Conservation (phyloP, 441 rosid species). For the Viola pubescens region DNA sequence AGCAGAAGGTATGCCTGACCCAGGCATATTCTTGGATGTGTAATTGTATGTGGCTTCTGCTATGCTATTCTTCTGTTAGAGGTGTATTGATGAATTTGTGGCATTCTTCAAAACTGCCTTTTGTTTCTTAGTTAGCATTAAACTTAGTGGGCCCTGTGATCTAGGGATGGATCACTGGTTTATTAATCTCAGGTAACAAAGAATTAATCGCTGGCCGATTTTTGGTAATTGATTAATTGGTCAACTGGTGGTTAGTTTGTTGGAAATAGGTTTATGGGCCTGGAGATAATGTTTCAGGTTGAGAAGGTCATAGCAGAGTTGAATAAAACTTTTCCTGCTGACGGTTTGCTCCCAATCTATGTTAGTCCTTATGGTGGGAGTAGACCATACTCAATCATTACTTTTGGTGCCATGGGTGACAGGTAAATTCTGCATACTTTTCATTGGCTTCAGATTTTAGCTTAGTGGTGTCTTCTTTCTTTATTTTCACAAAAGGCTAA, state of each 20-base stretch:
- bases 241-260: not conserved
- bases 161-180: too few relatives aligned
- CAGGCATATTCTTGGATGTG: slow-evolving; percentile 1
- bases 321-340: slow-evolving; percentile 71
- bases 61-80: not conserved
- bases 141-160: too few relatives aligned
- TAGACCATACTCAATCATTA: slow-evolving; percentile 57
- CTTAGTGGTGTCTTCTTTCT: not conserved
- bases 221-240: too few relatives aligned
- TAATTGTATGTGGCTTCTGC: not conserved
- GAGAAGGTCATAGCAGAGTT: slow-evolving; percentile 62
- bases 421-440: slow-evolving; percentile 33
- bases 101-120: not conserved
- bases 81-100: not conserved
- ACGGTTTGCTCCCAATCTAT: slow-evolving; percentile 92
- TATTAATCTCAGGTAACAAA: too few relatives aligned
- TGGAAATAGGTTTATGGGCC: not conserved
- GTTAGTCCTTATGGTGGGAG: slow-evolving; percentile 56
- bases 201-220: too few relatives aligned
- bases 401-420: slow-evolving; percentile 99
- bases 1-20: slow-evolving; percentile 54
- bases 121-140: too few relatives aligned
- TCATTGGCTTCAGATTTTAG: not conserved
- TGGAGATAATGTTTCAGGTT: slow-evolving; percentile 42
- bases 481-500: too few relatives aligned